phyloP scores from a whole-genome alignment of 164 flowering plant species.

The Aristolochia californica region DNA sequence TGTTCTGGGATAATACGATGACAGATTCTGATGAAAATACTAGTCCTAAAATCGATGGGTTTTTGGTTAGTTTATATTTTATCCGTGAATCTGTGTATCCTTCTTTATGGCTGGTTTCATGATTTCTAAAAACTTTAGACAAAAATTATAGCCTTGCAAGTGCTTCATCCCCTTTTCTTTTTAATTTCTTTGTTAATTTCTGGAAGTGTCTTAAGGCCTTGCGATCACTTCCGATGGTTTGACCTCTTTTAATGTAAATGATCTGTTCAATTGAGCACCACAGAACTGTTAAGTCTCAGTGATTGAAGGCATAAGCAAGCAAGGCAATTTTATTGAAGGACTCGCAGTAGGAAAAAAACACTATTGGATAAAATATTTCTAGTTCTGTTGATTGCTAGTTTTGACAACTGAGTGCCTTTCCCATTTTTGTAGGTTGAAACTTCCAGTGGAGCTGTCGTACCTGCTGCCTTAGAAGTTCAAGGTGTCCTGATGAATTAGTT shows the following conservation, averaged over 20 bases:
- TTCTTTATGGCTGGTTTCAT: neutral
- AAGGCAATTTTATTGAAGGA: neutral
- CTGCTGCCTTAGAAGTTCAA: constrained; percentile 59
- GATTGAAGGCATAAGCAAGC: neutral
- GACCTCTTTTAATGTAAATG: neutral
- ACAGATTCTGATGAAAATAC: constrained; percentile 57
- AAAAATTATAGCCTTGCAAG: neutral
- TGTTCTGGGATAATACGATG: constrained; percentile 76
- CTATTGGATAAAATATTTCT: neutral
- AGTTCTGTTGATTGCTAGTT: no score
- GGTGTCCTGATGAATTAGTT: constrained; percentile 85
- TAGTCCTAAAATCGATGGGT: constrained; percentile 54
- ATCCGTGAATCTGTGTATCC: neutral
- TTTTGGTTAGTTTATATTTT: constrained; percentile 46
- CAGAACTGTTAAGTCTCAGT: neutral
- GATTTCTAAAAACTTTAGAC: neutral
- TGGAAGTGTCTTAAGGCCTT: neutral
- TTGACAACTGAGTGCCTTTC: neutral
- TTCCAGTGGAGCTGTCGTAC: constrained; percentile 42
- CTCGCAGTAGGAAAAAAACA: neutral
- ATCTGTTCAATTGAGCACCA: neutral
- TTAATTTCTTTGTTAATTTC: neutral
- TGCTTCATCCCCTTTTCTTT: neutral
- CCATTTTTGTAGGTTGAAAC: constrained; percentile 51
- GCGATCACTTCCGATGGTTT: neutral